These are phyloP conservation scores for Globisporangium canariense DNA, from an alignment of 352 stramenopile species.

Conservation along the genomic window DNA sequence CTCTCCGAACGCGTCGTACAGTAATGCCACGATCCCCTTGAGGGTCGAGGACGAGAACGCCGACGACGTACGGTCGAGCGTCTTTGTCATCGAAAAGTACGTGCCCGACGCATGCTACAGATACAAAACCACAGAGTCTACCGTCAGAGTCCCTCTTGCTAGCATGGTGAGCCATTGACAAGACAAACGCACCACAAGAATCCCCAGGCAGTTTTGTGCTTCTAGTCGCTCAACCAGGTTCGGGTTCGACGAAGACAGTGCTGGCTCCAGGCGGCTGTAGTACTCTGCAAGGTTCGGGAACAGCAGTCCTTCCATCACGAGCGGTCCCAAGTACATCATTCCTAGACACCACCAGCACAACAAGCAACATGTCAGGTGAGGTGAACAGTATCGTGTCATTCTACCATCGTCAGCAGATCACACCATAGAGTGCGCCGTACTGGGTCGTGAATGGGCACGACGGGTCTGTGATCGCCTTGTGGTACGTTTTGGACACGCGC, in stretches of 20 bases:
- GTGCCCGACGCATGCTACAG: conserved; percentile 68
- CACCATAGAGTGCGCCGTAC: conserved; percentile 91
- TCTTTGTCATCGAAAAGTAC: conserved; percentile 75
- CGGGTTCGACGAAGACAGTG: conserved; percentile 67
- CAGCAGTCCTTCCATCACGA: conserved; percentile 91
- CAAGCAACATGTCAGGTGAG: not conserved
- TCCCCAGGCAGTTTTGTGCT: conserved; percentile 84
- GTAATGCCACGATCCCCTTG: conserved; percentile 45
- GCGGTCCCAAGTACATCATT: conserved; percentile 88
- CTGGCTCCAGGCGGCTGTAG: conserved; percentile 80
- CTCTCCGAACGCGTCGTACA: conserved; percentile 82
- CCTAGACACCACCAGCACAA: conserved; percentile 22
- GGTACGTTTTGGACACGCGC: conserved; percentile 89
- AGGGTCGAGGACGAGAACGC: conserved; percentile 34
- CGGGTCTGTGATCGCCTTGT: conserved; percentile 80
- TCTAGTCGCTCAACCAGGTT: conserved; percentile 81
- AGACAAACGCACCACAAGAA: conserved; percentile 64
- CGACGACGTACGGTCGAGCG: conserved; percentile 24
- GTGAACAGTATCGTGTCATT: too few species aligned
- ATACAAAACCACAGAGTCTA: conserved; percentile 5
- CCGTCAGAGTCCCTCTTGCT: not conserved
- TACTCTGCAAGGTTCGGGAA: conserved; percentile 87
- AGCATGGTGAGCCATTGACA: not conserved
- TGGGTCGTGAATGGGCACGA: conserved; percentile 83
- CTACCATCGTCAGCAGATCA: not conserved